Evolutionary conservation across 352 stramenopile species (phyloP).

Genomic region (Phytopythium litorale): DNA sequence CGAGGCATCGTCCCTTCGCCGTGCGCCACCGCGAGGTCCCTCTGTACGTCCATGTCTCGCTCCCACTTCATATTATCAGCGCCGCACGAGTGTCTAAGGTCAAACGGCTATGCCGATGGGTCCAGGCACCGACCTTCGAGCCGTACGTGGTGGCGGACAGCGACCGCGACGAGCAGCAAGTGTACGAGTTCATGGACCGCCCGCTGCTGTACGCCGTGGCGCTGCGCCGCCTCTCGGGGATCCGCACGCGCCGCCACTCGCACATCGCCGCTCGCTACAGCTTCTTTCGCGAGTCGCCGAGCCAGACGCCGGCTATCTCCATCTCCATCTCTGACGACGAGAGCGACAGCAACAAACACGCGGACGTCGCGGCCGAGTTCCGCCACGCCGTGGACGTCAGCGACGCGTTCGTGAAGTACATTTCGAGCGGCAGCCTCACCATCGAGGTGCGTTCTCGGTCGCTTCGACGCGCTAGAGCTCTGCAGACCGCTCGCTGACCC

Average conservation of each 20-base stretch:
- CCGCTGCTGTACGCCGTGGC: constrained; percentile 40
- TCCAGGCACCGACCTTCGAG: constrained; percentile 22
- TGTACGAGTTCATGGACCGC: constrained; percentile 50
- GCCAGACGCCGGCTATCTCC: constrained; percentile 15
- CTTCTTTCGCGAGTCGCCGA: constrained; percentile 36
- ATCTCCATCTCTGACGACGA: constrained; percentile 11
- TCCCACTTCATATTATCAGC: no score
- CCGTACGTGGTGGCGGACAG: constrained; percentile 24
- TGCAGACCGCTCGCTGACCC: no score
- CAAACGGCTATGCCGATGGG: no score
- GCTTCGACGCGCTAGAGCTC: no score
- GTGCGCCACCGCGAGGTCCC: neutral
- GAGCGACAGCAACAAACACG: neutral
- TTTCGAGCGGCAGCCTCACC: constrained; percentile 33
- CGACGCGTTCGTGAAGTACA: constrained; percentile 46
- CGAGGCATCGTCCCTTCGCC: neutral
- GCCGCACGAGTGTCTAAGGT: no score
- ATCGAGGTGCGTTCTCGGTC: constrained; percentile 30
- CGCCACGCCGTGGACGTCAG: constrained; percentile 46
- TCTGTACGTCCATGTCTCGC: neutral
- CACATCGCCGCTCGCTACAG: constrained; percentile 37
- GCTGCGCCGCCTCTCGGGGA: constrained; percentile 15
- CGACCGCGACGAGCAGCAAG: constrained; percentile 43
- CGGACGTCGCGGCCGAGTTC: constrained; percentile 18
- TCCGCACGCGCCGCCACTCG: constrained; percentile 32